Evolutionary conservation across 345 rosid species (phyloP), one percentile per base, ranked within the genome.

Genomic region (Acer saccharum): DNA sequence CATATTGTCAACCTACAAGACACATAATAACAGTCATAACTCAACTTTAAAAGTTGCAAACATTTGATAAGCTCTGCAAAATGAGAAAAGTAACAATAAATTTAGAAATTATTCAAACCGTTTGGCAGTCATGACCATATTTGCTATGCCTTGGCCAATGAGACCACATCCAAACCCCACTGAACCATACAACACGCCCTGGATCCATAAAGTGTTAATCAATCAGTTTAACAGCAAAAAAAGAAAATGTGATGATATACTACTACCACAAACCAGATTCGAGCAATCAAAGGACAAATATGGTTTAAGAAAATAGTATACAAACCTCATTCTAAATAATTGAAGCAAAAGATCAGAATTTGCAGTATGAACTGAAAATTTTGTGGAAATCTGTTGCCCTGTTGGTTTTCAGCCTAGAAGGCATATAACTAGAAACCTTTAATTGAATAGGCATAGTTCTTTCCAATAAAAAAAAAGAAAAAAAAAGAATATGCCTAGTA

Each of bases 141-240:
- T 95, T 55, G 98, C 98, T 69, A 93, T 92, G 81, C 99, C 99
- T 83, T 93, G 97, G 75, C 98, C 99, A 9, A 93, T 77, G 25
- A 95, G 86, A 77, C 98, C 97, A 17, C 99, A 93, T 43, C 83
- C 74, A 61, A 95, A 92, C 58, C 99, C 99, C 71, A 92, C 98
- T 0, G 97, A 89, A 48, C 97, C 97, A 84, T 95, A 92, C 57
- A 93, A 81, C 66, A 92, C 79, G 17, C 99, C 97, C 99, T 95
- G 86, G 63, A 84, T 25, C 60, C 50, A 82, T n/a, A 88, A 79
- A 18, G 72, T 65, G 57, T 50, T 20, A 11, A 62, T 71, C 54
- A 75, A 44, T 72, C 32, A 77, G 54, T 72, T 52, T 74, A 71
- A 74, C 13, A 60, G 65, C 55, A 73, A 2, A 72, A 72, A 16